phyloP scores from a whole-genome alignment of 2,329 filamentous ascomycete species.

The Passalora sequoiae region DNA sequence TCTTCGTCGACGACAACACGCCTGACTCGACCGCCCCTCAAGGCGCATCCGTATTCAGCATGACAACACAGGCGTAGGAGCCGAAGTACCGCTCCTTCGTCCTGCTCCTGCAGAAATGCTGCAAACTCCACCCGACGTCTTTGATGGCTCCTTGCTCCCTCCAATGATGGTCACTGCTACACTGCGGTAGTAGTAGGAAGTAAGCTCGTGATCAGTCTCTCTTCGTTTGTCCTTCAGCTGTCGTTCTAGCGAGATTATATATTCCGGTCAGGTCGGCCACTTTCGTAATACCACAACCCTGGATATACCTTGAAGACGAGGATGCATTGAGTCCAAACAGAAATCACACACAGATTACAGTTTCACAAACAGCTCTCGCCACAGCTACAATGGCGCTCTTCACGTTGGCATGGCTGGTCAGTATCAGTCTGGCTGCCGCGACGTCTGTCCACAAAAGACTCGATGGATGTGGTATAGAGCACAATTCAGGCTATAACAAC shows the following conservation, averaged over 20 bases:
- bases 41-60: too few species aligned
- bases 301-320: too few species aligned
- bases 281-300: too few species aligned
- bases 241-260: not conserved
- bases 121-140: not conserved
- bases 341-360: too few species aligned
- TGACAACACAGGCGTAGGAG: not conserved
- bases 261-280: too few species aligned
- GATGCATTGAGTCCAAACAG: too few species aligned
- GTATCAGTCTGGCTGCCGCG: not conserved
- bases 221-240: not conserved
- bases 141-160: too few species aligned
- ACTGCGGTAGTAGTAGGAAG: not conserved
- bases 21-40: too few species aligned
- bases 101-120: not conserved
- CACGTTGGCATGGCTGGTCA: not conserved
- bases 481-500: conserved; percentile 19
- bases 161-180: not conserved
- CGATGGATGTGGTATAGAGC: conserved; percentile 10
- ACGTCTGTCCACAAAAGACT: conserved; percentile 3
- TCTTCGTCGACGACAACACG: too few species aligned
- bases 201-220: not conserved
- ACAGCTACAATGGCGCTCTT: not conserved
- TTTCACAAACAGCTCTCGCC: too few species aligned
- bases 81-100: not conserved